phyloP scores from a whole-genome alignment of 2,329 filamentous ascomycete species.

The Capronia coronata region DNA sequence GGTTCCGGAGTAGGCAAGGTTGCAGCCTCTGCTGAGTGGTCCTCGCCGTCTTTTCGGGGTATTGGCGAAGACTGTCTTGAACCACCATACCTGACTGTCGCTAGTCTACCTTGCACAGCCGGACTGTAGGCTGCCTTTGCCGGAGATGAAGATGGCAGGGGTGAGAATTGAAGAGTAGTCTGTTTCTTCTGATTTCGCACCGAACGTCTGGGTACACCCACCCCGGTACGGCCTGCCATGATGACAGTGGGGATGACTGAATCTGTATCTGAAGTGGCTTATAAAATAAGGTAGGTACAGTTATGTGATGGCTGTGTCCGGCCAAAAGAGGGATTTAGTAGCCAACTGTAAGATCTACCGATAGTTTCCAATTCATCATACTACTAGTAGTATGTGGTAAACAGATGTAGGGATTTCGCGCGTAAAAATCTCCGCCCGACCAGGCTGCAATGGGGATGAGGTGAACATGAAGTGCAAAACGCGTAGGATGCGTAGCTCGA shows the following conservation, averaged over 20 bases:
- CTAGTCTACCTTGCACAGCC: constrained; percentile 30
- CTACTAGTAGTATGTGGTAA: too few relatives aligned
- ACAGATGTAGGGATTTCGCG: too few relatives aligned
- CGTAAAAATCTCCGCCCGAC: too few relatives aligned
- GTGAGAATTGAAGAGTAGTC: constrained; percentile 40
- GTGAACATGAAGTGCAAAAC: neutral
- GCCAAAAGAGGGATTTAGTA: too few relatives aligned
- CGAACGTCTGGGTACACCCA: constrained; percentile 6
- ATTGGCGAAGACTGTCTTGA: constrained; percentile 6
- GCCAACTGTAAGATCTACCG: too few relatives aligned
- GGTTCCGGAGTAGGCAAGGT: constrained; percentile 22
- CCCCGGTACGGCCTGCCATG: constrained; percentile 3
- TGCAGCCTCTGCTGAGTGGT: neutral
- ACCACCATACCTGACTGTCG: constrained; percentile 33
- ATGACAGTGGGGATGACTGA: neutral
- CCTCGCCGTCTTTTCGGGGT: constrained; percentile 9
- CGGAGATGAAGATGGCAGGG: constrained; percentile 31
- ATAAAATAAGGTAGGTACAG: too few relatives aligned
- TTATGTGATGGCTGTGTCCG: too few relatives aligned
- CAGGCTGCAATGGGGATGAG: too few relatives aligned
- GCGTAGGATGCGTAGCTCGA: neutral
- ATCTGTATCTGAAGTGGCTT: too few relatives aligned
- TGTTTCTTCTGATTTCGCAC: constrained; percentile 30
- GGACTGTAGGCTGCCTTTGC: constrained; percentile 24
- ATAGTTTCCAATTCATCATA: too few relatives aligned